Conservation (phyloP, 2,329 filamentous ascomycete genomes). For the Paecilomyces variotii region DNA sequence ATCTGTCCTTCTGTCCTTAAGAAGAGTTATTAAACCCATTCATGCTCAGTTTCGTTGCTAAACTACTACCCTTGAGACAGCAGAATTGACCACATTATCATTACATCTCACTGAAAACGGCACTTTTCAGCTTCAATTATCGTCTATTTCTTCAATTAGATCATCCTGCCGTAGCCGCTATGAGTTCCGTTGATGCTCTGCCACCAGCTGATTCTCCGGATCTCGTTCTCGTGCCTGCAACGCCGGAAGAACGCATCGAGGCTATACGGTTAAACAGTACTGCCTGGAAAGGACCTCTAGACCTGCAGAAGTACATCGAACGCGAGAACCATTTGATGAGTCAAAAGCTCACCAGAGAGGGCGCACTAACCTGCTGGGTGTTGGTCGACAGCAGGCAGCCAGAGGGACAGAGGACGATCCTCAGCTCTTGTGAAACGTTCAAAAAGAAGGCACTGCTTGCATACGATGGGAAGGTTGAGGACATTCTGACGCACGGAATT, state of each 20-base stretch:
- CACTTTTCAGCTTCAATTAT: background rate
- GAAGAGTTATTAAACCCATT: background rate
- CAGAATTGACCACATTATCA: background rate
- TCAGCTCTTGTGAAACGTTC: conserved; percentile 53
- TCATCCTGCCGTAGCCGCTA: conserved; percentile 9
- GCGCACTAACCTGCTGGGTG: conserved; percentile 53
- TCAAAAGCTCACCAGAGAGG: conserved; percentile 47
- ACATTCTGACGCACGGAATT: conserved; percentile 59
- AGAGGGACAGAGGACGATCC: conserved; percentile 36
- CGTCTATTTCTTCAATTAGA: background rate
- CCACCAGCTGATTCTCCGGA: conserved; percentile 44
- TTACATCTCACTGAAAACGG: background rate
- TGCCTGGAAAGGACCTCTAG: conserved; percentile 51
- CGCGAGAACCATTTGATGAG: conserved; percentile 47
- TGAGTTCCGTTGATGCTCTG: conserved; percentile 34
- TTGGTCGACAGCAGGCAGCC: conserved; percentile 42
- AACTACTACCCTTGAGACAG: background rate
- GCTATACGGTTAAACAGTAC: conserved; percentile 47
- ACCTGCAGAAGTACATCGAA: conserved; percentile 47
- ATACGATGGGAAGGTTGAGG: conserved; percentile 48
- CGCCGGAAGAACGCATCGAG: conserved; percentile 44
- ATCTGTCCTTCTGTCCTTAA: background rate
- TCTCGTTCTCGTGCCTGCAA: conserved; percentile 48
- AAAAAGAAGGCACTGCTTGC: conserved; percentile 34
- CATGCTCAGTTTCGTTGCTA: background rate